phyloP scores from a whole-genome alignment of 139 green algal genomes.

The Picochlorum sp. region DNA sequence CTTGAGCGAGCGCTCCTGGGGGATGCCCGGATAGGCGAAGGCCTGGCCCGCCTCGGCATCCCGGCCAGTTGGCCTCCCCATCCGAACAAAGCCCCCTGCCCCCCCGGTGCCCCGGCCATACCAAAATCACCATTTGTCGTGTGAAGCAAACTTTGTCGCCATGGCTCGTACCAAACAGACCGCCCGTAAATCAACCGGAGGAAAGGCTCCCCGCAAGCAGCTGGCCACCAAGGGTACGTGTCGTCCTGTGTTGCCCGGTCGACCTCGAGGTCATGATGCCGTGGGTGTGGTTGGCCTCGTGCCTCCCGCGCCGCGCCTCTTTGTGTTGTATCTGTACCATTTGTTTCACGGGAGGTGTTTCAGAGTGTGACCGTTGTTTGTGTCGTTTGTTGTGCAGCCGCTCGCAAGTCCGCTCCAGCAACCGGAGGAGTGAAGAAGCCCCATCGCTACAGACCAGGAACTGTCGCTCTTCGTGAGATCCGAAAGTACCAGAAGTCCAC shows the following conservation, averaged over 20 bases:
- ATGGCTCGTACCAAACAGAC: slow-evolving; percentile 98
- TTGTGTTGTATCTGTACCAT: no score
- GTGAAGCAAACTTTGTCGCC: neutral
- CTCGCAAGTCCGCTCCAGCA: slow-evolving; percentile 80
- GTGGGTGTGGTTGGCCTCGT: no score
- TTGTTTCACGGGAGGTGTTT: neutral
- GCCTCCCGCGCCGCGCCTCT: no score
- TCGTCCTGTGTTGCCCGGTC: neutral
- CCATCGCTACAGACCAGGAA: slow-evolving; percentile 80
- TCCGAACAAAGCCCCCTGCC: no score
- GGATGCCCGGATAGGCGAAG: neutral
- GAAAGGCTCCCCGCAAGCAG: slow-evolving; percentile 84
- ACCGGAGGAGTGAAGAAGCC: slow-evolving; percentile 86
- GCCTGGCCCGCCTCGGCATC: neutral
- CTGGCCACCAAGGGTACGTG: slow-evolving; percentile 64
- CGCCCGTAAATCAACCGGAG: slow-evolving; percentile 77
- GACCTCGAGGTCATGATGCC: no score
- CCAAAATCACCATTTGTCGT: no score
- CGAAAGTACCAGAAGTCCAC: slow-evolving; percentile 91
- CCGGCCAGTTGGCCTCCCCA: neutral
- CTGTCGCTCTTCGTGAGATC: slow-evolving; percentile 85
- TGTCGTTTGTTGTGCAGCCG: no score
- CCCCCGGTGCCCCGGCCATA: no score
- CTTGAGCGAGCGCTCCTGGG: neutral
- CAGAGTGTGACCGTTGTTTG: no score